A percentile compares a stretch with the other conserved stretches of the same genome.
These are phyloP conservation scores for Zygosaccharomyces lentus DNA, from an alignment of 805 yeast genomes.

Conservation along the genomic window DNA sequence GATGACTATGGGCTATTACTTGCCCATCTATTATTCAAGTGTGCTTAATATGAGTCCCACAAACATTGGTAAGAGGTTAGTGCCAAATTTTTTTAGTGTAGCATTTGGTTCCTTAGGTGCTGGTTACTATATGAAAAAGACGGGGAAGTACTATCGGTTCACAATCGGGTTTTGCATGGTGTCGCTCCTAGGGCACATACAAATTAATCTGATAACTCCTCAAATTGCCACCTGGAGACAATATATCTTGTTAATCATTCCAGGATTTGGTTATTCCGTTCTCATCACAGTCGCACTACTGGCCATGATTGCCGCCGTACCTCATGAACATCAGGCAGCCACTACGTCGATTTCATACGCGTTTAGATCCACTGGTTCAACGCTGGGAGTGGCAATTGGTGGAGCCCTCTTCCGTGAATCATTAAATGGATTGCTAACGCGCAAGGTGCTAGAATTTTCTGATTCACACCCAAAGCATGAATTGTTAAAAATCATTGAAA, in stretches of 20 bases:
- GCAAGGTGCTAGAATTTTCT: constrained; percentile 35
- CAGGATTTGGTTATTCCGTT: constrained; percentile 54
- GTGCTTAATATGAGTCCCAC: constrained; percentile 51
- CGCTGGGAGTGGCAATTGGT: constrained; percentile 69
- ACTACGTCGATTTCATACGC: constrained; percentile 89
- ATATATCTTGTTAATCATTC: constrained; percentile 42
- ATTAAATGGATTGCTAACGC: constrained; percentile 32
- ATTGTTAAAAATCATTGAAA: constrained; percentile 43
- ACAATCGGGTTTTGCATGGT: constrained; percentile 41
- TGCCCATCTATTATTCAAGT: constrained; percentile 58
- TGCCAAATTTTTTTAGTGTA: constrained; percentile 58
- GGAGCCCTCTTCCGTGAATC: constrained; percentile 56
- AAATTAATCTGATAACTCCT: constrained; percentile 35
- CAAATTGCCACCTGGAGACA: constrained; percentile 40
- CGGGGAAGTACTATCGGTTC: constrained; percentile 55
- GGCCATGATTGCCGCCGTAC: constrained; percentile 70
- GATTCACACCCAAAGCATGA: constrained; percentile 36
- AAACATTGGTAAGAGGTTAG: constrained; percentile 53
- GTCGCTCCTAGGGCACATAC: constrained; percentile 43
- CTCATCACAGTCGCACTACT: constrained; percentile 62
- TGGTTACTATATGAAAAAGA: constrained; percentile 58
- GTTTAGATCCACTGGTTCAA: constrained; percentile 82
- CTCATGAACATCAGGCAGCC: constrained; percentile 66
- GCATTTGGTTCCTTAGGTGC: constrained; percentile 59
- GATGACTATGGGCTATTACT: constrained; percentile 46